Base-by-base conservation (phyloP, 768 basidiomycete genomes). In the Cantharellus anzutake region DNA sequence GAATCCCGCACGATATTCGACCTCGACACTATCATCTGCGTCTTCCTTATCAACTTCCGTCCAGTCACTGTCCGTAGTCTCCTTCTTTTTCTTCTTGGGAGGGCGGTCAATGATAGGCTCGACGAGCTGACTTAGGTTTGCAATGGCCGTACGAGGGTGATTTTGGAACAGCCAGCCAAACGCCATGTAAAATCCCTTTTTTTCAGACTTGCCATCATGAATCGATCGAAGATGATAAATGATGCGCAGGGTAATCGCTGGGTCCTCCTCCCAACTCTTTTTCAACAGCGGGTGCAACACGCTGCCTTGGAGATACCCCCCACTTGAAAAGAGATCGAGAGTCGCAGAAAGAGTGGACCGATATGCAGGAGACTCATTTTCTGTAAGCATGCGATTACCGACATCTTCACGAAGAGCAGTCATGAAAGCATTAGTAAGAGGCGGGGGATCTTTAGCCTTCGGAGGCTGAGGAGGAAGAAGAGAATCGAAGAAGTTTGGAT, bases 221-320 rank as follows among this genome's bases (percentile, higher is more conserved):
- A 87, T 84, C 42, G 80, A 83, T 39, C 83, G 69, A 53, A 76
- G 65, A 60, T 80, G 78, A 80, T 82, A 85, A 62, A 87, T 82
- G 60, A 85, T 71, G 41, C 75, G 73, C 42, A 85, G 72, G 0
- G 83, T 82, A n/a, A 80, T 63, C 4, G 66, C 62, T 0, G 81
- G 70, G 64, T 84, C 79, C 60, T 80, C 77, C 37, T 65, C 67
- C 83, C 83, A 86, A 2, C 81, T 74, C 3, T 73, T 70, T 0
- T 66, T 64, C 1, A 86, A 73, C 52, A 72, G 66, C 0, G 52
- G 41, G 56, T 73, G 68, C 20, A 80, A 64, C 0, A 61, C 52
- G 0, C 38, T 16, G 2, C 65, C 64, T 2, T 59, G 20, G 0
- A 69, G 61, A 14, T 68, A 64, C 0, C 65, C 64, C 4, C 67